Base-by-base conservation (phyloP, 164 flowering plant genomes). In the Litsea cubeba region DNA sequence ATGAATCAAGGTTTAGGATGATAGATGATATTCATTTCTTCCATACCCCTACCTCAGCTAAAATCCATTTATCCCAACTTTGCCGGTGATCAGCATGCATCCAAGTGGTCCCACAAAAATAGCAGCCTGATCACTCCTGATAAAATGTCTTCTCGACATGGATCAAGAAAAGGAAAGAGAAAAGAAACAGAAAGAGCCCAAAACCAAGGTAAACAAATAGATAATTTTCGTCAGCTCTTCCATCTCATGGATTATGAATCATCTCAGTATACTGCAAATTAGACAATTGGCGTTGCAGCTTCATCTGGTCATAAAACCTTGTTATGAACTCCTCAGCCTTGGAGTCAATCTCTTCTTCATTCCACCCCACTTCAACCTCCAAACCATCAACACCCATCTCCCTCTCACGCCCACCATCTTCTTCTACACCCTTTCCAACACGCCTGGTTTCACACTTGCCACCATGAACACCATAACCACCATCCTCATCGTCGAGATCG, bases 271-370 rank as follows among this genome's bases (percentile, higher is more conserved):
- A 84, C 62, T 85, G 77, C 35, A 82, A 71, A 80, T 76, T 83
- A 0, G 94, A 88, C 14, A 83, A 77, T 82, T 92, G 93, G 70
- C 91, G 84, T 70, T 92, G 93, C 79, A 88, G 25, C 79, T 83
- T 89, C 78, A 90, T 84, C 72, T 92, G 89, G 79, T 81, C 75
- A 65, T 87, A 86, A 81, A 92, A 92, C 30, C 82, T 80, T 8
- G 86, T 87, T 26, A 92, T 92, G 75, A 92, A 92, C 81, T 84
- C 76, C 73, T 92, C 95, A 0, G 95, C 97, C 71, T 81, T 88
- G 10, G 65, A 14, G 72, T 92, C 97, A 69, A 91, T 84, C 79
- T 78, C 88, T 76, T 81, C 83, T 26, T 85, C 88, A 58, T 71
- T 81, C 25, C 57, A 57, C 10, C 12, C 24, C 35, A 2, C n/a